Evolutionary conservation across 106 monocot genomes (phyloP).

Genomic region (Dioscorea dumetorum): DNA sequence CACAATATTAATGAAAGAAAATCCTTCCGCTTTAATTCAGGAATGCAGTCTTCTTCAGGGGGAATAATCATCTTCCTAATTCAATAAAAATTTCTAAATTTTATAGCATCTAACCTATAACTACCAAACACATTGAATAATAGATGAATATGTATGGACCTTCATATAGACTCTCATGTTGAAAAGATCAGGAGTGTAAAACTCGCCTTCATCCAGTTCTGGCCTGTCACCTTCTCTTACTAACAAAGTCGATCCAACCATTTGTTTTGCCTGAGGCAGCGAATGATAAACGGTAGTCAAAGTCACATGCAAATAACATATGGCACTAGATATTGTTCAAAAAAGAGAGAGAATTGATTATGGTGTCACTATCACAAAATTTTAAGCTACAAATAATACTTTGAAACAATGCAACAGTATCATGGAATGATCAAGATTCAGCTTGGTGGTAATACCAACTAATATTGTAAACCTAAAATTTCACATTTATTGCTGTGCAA

Average conservation of each 20-base stretch:
- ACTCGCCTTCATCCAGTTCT: slow-evolving; percentile 74
- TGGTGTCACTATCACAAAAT: not conserved
- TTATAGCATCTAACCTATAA: not conserved
- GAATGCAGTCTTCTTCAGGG: too few relatives aligned
- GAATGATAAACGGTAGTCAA: not conserved
- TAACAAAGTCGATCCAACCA: slow-evolving; percentile 81
- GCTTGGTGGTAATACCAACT: not conserved
- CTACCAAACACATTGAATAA: not conserved
- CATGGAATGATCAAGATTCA: not conserved
- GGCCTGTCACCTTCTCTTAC: slow-evolving; percentile 65
- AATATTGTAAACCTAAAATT: too few relatives aligned
- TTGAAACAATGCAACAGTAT: not conserved
- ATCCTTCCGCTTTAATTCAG: too few relatives aligned
- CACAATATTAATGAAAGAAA: too few relatives aligned
- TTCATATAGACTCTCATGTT: slow-evolving; percentile 90
- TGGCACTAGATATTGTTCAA: not conserved
- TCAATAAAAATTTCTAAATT: not conserved
- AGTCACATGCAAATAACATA: not conserved
- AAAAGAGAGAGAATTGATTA: not conserved
- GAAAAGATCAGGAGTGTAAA: slow-evolving; percentile 83
- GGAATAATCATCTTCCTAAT: not conserved
- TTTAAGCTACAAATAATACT: not conserved
- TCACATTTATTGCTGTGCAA: too few relatives aligned
- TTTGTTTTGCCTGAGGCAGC: slow-evolving; percentile 62
- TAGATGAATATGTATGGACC: slow-evolving; percentile 28